Conservation (phyloP, 768 basidiomycete genomes). For the Leccinellum luteum region DNA sequence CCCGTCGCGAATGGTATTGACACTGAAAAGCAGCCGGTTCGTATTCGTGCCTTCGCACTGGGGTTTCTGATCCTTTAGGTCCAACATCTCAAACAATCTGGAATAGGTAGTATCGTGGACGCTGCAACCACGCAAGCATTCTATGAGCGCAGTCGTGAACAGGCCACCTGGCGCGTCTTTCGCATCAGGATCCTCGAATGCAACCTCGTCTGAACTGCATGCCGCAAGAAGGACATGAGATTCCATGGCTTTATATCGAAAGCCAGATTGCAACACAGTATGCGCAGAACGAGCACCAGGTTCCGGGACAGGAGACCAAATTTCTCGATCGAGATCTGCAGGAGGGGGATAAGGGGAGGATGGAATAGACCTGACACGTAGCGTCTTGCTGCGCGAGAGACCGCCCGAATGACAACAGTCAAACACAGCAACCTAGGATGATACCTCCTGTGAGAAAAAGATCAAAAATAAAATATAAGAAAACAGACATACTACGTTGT, state of each 20-base stretch:
- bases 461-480: no score
- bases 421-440: slow-evolving; percentile 13
- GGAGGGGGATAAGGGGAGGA: slow-evolving; percentile 13
- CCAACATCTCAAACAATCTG: slow-evolving; percentile 10
- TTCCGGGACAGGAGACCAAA: slow-evolving; percentile 5
- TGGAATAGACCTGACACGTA: slow-evolving; percentile 8
- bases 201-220: slow-evolving; percentile 14
- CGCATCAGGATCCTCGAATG: slow-evolving; percentile 9
- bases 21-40: slow-evolving; percentile 18
- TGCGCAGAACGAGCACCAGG: slow-evolving; percentile 6
- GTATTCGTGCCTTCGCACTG: slow-evolving; percentile 20
- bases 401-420: slow-evolving; percentile 24
- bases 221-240: slow-evolving; percentile 23
- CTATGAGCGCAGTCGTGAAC: slow-evolving; percentile 19
- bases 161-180: slow-evolving; percentile 13
- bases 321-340: slow-evolving; percentile 10
- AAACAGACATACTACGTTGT: slow-evolving; percentile 15
- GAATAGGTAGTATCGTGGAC: slow-evolving; percentile 16
- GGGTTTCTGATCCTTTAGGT: slow-evolving; percentile 12
- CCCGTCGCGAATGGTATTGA: slow-evolving; percentile 12
- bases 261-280: slow-evolving; percentile 7
- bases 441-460: background rate
- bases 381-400: slow-evolving; percentile 5
- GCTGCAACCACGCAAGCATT: slow-evolving; percentile 6
- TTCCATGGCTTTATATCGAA: slow-evolving; percentile 17